These are phyloP conservation scores for Rhodosporidiobolus sp. DNA, from an alignment of 768 basidiomycete genomes.

Conservation along the genomic window DNA sequence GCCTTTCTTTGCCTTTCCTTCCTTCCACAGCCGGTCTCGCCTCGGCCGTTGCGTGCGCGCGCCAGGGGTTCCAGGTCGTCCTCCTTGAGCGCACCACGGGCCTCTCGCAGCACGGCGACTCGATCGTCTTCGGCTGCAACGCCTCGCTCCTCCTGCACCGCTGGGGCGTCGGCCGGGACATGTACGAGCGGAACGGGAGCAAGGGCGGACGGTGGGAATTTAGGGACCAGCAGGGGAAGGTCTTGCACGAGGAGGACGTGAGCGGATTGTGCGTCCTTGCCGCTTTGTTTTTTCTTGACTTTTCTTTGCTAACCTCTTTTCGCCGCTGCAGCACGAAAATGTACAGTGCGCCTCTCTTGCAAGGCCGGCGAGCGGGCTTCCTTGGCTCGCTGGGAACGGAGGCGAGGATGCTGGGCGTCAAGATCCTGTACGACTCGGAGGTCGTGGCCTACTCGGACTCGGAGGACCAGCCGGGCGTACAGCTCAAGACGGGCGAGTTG, in stretches of 20 bases:
- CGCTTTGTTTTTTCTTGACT: too few relatives aligned
- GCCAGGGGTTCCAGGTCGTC: slow-evolving; percentile 30
- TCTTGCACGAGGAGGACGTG: background rate
- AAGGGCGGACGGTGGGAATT: slow-evolving; percentile 25
- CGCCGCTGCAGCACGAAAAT: background rate
- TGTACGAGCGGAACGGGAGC: slow-evolving; percentile 5
- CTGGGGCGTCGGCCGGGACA: slow-evolving; percentile 34
- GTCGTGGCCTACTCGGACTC: slow-evolving; percentile 21
- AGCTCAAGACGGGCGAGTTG: slow-evolving; percentile 1
- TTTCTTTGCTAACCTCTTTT: background rate
- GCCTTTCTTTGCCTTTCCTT: too few relatives aligned
- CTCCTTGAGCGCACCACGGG: slow-evolving; percentile 33
- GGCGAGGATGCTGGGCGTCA: slow-evolving; percentile 32
- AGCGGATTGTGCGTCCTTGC: slow-evolving; percentile 6
- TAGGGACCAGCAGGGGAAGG: background rate
- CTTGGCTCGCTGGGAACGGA: slow-evolving; percentile 30
- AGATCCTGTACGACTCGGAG: slow-evolving; percentile 2
- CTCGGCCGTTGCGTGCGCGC: slow-evolving; percentile 37
- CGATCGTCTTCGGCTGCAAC: slow-evolving; percentile 28
- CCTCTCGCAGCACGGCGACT: slow-evolving; percentile 30
- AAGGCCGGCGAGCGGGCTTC: slow-evolving; percentile 26
- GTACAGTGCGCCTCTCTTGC: slow-evolving; percentile 17
- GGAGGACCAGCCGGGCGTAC: slow-evolving; percentile 8
- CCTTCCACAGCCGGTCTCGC: slow-evolving; percentile 28
- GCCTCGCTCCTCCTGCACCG: slow-evolving; percentile 18